A percentile compares a stretch with the other conserved stretches of the same genome.
Conservation (phyloP, 1,139 yeast species). For the Geotrichum reessii region DNA sequence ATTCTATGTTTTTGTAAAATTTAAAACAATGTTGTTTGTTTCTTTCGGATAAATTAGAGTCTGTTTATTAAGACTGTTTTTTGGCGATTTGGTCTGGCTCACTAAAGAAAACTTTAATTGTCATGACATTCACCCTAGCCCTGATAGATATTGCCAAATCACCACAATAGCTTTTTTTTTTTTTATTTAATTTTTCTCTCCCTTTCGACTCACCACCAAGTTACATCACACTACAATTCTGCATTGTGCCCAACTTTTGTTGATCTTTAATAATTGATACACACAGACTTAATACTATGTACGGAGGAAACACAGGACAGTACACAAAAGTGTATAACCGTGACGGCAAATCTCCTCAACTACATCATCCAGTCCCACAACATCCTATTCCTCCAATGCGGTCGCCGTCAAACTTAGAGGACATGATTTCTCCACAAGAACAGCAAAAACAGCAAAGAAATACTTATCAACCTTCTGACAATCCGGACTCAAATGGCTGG, state of each 20-base stretch:
- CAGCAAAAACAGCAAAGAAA: constrained; percentile 18
- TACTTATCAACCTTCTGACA: constrained; percentile 6
- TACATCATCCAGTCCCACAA: constrained; percentile 45
- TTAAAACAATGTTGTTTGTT: not conserved
- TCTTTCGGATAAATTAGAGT: not conserved
- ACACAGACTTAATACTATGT: not conserved
- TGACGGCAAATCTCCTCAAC: constrained; percentile 34
- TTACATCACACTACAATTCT: not conserved
- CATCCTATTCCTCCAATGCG: constrained; percentile 41
- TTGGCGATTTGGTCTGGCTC: no score
- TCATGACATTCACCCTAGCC: not conserved
- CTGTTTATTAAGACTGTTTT: no score
- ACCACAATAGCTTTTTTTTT: not conserved
- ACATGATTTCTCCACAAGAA: constrained; percentile 20
- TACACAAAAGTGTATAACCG: constrained; percentile 4
- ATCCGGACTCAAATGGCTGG: constrained; percentile 31
- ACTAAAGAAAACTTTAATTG: not conserved
- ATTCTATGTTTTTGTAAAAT: no score
- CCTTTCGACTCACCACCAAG: not conserved
- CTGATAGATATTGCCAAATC: not conserved
- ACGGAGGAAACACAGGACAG: constrained; percentile 3
- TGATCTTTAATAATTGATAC: not conserved
- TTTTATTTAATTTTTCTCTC: not conserved
- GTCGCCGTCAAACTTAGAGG: constrained; percentile 35
- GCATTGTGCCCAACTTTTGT: not conserved